Evolutionary conservation across 2,329 filamentous ascomycete genomes (phyloP), one percentile per base, ranked within the genome.

Genomic region (Penicillium sp.): DNA sequence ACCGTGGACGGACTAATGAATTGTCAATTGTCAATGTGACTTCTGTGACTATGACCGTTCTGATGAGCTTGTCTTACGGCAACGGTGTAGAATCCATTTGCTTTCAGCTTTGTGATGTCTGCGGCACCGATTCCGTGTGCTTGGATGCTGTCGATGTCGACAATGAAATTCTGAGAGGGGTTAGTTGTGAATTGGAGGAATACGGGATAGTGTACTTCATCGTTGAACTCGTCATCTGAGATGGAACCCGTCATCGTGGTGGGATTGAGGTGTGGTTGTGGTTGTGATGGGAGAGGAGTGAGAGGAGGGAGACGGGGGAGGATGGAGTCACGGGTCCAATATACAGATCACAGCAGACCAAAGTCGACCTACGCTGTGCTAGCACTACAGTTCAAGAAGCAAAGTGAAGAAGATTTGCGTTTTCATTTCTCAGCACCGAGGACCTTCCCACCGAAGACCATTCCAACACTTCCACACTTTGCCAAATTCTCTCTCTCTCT

Each of bases 141-240:
- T 68, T 87, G 85, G 26, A 89, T 82, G 37, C 78, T 75, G 54
- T 89, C 86, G 52, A 89, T 84, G 61, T 88, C 84, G 49, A 87
- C 75, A 56, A 88, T 87, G 68, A 80, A 80, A 61, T 69, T 69
- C 58, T 84, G 74, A 74, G 30, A 41, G 9, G 18, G 32, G 10
- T 30, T 9, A 33, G 34, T 15, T 17, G 2, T 39, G 23, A n/a
- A 18, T 13, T 34, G 12, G 13, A 33, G 18, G 18, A 9, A 20
- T 46, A 23, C 32, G 10, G 39, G 46, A 6, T 18, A 30, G 20
- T 34, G 42, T 63, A 80, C 80, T 60, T 83, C 81, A 23, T 81
- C 75, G 33, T 71, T 68, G 29, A 76, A 76, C 24, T 82, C 81
- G 51, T 83, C 80, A 52, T 77, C 78, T 34, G 75, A 70, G 7